A percentile compares a stretch with the other conserved stretches of the same genome.
Conservation (phyloP, 2,329 filamentous ascomycete genomes). For the Exutisphaerella laricina region DNA sequence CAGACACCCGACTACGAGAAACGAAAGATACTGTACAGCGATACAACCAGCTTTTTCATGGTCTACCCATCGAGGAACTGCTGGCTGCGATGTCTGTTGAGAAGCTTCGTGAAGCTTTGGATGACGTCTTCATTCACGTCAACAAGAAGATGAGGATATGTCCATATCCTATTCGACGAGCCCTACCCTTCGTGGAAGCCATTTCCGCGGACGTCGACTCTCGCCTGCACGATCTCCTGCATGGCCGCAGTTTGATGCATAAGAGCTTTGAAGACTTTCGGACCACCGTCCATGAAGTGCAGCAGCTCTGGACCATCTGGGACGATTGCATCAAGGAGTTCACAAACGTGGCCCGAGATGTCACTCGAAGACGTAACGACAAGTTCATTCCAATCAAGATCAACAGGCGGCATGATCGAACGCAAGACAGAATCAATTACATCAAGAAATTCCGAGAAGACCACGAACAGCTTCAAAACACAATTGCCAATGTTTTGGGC, state of each 20-base stretch:
- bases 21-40: slow-evolving; percentile 95
- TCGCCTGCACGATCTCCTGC: slow-evolving; percentile 76
- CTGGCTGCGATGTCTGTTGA: slow-evolving; percentile 82
- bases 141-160: slow-evolving; percentile 98
- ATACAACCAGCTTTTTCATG: slow-evolving; percentile 98
- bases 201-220: slow-evolving; percentile 91
- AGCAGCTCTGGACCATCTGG: slow-evolving; percentile 85
- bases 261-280: slow-evolving; percentile 89
- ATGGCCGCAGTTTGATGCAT: slow-evolving; percentile 83
- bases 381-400: slow-evolving; percentile 99
- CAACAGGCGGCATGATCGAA: slow-evolving; percentile 75
- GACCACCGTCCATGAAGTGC: slow-evolving; percentile 73
- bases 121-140: slow-evolving; percentile 85
- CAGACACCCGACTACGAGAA: slow-evolving; percentile 93
- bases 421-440: slow-evolving; percentile 87
- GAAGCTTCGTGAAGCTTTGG: slow-evolving; percentile 83
- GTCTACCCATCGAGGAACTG: slow-evolving; percentile 93
- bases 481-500: slow-evolving; percentile 93
- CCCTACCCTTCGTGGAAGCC: slow-evolving; percentile 88
- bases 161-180: slow-evolving; percentile 87
- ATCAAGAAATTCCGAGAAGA: slow-evolving; percentile 93
- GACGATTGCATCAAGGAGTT: slow-evolving; percentile 97
- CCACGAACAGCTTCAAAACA: slow-evolving; percentile 93
- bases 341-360: slow-evolving; percentile 92
- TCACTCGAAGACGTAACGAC: slow-evolving; percentile 86